Conservation (phyloP, 1,284 basidiomycete genomes). For the Cronartium quercuum region DNA sequence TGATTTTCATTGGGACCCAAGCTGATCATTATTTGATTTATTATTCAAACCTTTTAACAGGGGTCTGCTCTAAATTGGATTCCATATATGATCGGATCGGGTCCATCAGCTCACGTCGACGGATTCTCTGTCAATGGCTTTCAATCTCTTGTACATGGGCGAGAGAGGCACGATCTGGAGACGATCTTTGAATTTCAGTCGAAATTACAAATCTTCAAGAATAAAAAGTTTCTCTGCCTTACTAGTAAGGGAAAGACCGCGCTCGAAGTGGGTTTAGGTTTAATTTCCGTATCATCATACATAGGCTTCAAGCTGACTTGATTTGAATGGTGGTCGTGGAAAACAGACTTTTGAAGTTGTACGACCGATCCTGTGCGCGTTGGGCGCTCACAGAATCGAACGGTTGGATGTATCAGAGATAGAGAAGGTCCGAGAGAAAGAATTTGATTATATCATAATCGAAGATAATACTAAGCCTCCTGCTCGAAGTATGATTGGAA, state of each 20-base stretch:
- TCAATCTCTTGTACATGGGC: neutral
- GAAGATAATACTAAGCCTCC: neutral
- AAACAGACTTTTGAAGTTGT: neutral
- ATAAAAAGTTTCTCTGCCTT: slow-evolving; percentile 5
- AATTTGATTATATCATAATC: slow-evolving; percentile 6
- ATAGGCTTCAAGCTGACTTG: neutral
- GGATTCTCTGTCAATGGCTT: neutral
- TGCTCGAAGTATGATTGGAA: too few species aligned
- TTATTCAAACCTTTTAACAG: neutral
- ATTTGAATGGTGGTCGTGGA: neutral
- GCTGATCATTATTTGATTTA: neutral
- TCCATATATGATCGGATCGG: slow-evolving; percentile 21
- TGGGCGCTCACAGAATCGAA: neutral
- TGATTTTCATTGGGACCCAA: neutral
- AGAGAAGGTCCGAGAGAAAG: neutral
- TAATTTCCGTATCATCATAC: neutral
- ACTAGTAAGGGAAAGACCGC: neutral
- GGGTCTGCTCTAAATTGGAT: slow-evolving; percentile 17
- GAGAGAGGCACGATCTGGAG: neutral
- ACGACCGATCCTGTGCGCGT: slow-evolving; percentile 2
- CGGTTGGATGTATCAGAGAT: neutral
- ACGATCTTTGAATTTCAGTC: neutral
- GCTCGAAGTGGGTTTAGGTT: neutral
- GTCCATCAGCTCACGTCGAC: slow-evolving; percentile 7
- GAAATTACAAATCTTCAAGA: neutral